Base-by-base conservation (phyloP, 2,329 filamentous ascomycete genomes). In the Calonectria hawksworthii region DNA sequence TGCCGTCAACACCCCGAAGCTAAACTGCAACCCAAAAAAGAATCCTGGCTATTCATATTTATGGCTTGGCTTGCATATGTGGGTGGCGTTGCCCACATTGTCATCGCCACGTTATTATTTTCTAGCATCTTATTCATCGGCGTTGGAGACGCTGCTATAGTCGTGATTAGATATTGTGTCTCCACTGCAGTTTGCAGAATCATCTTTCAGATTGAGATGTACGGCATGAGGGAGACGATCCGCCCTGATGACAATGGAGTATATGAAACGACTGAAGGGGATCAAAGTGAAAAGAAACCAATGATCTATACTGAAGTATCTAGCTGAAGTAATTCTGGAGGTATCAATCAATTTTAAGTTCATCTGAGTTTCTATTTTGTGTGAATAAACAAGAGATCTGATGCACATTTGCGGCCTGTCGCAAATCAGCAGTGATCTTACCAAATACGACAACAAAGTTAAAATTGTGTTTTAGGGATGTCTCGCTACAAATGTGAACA, bases 11-110 rank as follows among this genome's bases (percentile, higher is more conserved):
- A 65, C 28, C 18, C 26, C 13, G 41, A 65, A 18, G 38, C 21
- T 11, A 65, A 28, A 30, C 16, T 65, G 4, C 26, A 65, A 14
- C 26, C 41, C 4, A 26, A 65, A 23, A 65, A 65, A 13, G 61
- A 65, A 65, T 65, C 61, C 2, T 65, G 44, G 26, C 34, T 50
- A 18, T 65, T 65, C 41, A 65, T 65, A 32, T 65, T 65, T 23
- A 50, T 65, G 61, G 38, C 61, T n/a, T 65, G 61, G 61, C 26
- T 65, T 3, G 41, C 61, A 10, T 65, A 65, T n/a, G 61, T 65
- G 16, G 61, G 61, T 7, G 61, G 61, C 5, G 28, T 65, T 50
- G 61, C 61, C 18, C 38, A 65, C 16, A 65, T 65, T 34, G 61
- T 65, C 26, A 50, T 65, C 4, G 61, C 38, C 7, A 65, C 61